Evolutionary conservation across 768 basidiomycete species (phyloP).

Genomic region (Lentinula boryana): DNA sequence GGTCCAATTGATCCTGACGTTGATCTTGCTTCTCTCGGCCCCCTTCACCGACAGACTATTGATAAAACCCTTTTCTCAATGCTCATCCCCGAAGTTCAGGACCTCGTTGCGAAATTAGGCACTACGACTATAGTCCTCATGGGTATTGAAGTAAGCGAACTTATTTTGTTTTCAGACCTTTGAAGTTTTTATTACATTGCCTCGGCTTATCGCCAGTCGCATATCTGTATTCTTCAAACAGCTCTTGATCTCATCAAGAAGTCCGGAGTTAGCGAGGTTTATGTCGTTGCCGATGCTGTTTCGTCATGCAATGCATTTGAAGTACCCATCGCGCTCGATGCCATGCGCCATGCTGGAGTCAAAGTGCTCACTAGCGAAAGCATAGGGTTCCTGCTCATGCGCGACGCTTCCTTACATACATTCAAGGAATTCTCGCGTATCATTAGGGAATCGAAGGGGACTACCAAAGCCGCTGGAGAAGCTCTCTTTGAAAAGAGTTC

Average conservation of each 20-base stretch:
- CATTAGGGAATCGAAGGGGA: constrained; percentile 74
- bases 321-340: constrained; percentile 63
- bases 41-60: constrained; percentile 53
- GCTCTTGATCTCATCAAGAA: constrained; percentile 56
- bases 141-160: constrained; percentile 72
- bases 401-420: constrained; percentile 50
- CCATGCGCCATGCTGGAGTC: constrained; percentile 67
- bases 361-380: constrained; percentile 79
- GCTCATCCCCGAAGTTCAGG: constrained; percentile 62
- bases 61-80: constrained; percentile 86
- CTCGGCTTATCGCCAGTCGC: constrained; percentile 46
- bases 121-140: constrained; percentile 66
- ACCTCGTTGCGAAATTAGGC: constrained; percentile 33
- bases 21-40: constrained; percentile 44
- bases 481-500: constrained; percentile 12
- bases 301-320: constrained; percentile 80
- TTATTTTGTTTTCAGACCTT: background rate
- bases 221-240: constrained; percentile 87
- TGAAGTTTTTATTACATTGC: background rate
- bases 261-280: constrained; percentile 35
- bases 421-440: constrained; percentile 72
- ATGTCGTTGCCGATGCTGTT: constrained; percentile 80
- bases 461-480: constrained; percentile 41
- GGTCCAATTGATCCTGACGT: constrained; percentile 65
- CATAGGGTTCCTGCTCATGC: constrained; percentile 71